Conservation (phyloP, 805 yeast genomes). For the Cyberlindnera xylosilytica region DNA sequence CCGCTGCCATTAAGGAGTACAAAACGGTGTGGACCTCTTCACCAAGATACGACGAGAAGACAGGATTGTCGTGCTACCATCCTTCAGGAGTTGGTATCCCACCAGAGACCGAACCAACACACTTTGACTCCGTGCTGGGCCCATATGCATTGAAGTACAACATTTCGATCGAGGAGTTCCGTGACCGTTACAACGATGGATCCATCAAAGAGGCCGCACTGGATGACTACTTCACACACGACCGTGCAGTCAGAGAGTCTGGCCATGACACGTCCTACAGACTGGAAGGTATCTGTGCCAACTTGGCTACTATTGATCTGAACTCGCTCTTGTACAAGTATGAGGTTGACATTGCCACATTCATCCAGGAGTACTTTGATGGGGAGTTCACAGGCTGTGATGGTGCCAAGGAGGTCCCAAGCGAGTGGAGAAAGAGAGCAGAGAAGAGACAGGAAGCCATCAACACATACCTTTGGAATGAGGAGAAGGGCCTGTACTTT, state of each 20-base stretch:
- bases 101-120: conserved; percentile 92
- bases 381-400: conserved; percentile 42
- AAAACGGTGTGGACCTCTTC: conserved; percentile 68
- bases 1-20: conserved; percentile 87
- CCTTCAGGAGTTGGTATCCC: conserved; percentile 94
- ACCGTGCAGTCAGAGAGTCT: conserved; percentile 91
- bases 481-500: conserved; percentile 68
- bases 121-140: conserved; percentile 66
- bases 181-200: conserved; percentile 64
- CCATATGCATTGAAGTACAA: conserved; percentile 68
- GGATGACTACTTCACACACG: conserved; percentile 87
- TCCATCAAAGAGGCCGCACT: conserved; percentile 70
- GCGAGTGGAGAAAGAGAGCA: conserved; percentile 64
- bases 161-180: conserved; percentile 58
- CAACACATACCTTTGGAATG: conserved; percentile 80
- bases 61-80: conserved; percentile 86
- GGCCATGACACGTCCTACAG: conserved; percentile 96
- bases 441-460: conserved; percentile 49
- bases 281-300: conserved; percentile 84
- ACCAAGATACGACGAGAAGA: conserved; percentile 69
- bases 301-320: conserved; percentile 86
- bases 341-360: conserved; percentile 76
- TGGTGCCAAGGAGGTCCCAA: conserved; percentile 41
- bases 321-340: conserved; percentile 85
- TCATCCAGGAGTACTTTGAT: conserved; percentile 54